Base-by-base conservation (phyloP, 345 rosid species). In the Salix purpurea region DNA sequence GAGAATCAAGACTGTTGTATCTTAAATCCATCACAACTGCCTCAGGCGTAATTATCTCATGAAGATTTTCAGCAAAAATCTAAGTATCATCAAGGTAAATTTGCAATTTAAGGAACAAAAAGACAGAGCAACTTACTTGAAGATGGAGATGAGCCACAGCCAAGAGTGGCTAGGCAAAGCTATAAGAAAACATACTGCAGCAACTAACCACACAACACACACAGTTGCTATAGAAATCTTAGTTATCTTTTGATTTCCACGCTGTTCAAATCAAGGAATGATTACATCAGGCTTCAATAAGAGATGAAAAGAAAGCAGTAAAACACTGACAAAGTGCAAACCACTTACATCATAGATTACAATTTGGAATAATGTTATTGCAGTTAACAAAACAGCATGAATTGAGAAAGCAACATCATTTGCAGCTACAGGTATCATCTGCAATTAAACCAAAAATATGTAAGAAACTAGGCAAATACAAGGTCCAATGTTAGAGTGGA, bases 381-480 rank as follows among this genome's bases (percentile, higher is more conserved):
- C 84, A 37, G 99, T 91, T 83, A 94, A 65, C n/a, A 89, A 65
- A 83, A 92, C 97, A 24, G 98, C 97, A 88, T 94, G 97, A 48
- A 89, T 83, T 32, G 98, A 94, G 77, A 94, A 94, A 0, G 98
- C 97, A 67, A 94, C 98, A 77, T 92, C 98, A 83, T 91, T 91
- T 18, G 92, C 88, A 70, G 97, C 98, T 42, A 94, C 97, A 1
- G 98, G 98, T 73, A 94, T 92, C 93, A 94, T 94, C 98, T 94
- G 91, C 75, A 82, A 69, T 18, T 36, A 74, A 32, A 11, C 32
- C 46, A 9, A 50, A 67, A 44, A 54, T 13, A 64, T 9, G 34
- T 24, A 64, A 64, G 13, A 5, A 64, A 64, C 18, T 32, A 64
- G 13, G 7, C 16, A 14, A 2, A 64, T 28, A 64, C 34, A 64